Base-by-base conservation (phyloP, 257 asterid species). In the Vinca minor region DNA sequence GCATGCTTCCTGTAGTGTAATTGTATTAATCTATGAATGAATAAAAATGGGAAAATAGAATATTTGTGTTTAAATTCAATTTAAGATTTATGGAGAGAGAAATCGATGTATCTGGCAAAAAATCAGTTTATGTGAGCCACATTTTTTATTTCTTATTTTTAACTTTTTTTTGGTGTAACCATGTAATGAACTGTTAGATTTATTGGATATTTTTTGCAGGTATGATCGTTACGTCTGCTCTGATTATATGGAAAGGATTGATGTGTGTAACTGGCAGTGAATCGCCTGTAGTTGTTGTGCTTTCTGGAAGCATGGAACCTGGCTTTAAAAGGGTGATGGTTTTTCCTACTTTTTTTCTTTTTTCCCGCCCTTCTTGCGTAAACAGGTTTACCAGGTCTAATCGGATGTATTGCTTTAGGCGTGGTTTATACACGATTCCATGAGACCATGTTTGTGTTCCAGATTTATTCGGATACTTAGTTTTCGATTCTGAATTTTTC, bases 231-330 rank as follows among this genome's bases (percentile, higher is more conserved):
- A 89, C 99, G 4, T 93, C 99, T 26, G 99, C 99, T 25, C 86
- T 89, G 71, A 89, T 93, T 66, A 89, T 93, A 84, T 93, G 99
- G 97, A 93, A 93, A 87, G 96, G 94, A 5, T 72, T 89, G 75
- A 87, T 93, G 97, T 93, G 97, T 70, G 36, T 85, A 63, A 93
- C 97, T 55, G 97, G 99, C n/a, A n/a, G n/a, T n/a, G n/a, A n/a
- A n/a, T n/a, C n/a, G n/a, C n/a, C n/a, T n/a, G n/a, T n/a, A n/a
- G 99, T 93, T 53, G 99, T 93, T 72, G 99, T 93, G 73, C 99
- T 93, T 49, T 89, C 99, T 15, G 99, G 99, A 77, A 93, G 99
- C 71, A 93, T 93, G 99, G 97, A 93, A 79, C 99, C 99, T 65
- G 97, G 97, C 62, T 93, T 93, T 73, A 84, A 77, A 76, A 81